Evolutionary conservation across 2,329 filamentous ascomycete genomes (phyloP), one percentile per base, ranked within the genome.

Genomic region (Chrysoporthe cubensis): DNA sequence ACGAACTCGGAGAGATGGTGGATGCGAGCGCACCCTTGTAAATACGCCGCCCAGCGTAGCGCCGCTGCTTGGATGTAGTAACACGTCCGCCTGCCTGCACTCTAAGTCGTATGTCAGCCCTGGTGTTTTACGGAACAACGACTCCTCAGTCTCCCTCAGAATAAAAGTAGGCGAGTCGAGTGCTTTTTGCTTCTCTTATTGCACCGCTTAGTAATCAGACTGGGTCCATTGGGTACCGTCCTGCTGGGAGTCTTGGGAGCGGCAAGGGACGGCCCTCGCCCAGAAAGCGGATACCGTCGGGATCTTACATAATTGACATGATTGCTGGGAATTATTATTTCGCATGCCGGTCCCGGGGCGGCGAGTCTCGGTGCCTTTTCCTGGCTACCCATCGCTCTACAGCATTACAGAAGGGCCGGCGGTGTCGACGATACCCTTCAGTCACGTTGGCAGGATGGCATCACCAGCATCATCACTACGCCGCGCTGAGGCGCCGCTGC

Each of bases 401-500:
- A 26, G 26, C 26, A 26, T 26, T 26, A 26, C 26, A 26, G 26
- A 37, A 34, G 40, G 48, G n/a, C 32, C 5, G 50, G 32, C 32
- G 60, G 54, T 48, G 44, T 18, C 50, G 44, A 54, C 2, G 61
- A 34, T 26, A 32, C 54, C 21, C 18, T 32, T 32, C 43, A n/a
- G 6, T 6, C 50, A 32, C n/a, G 14, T 52, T 5, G n/a, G n/a
- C 50, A 66, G 11, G 14, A 83, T 83, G 80, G 75, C 79, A 32
- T 80, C 79, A 7, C 73, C 83, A 62, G 78, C 78, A 52, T 76
- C 81, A 34, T 77, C 79, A 3, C 76, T 85, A 44, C 80, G 79
- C 67, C 78, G 80, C 70, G 78, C 79, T 42, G 80, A 80, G 50
- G 76, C 75, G 63, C 82, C 82, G 64, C 75, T 84, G 21, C 79